Conservation (phyloP, 176 grass and related monocot species). For the Musa beccarii region DNA sequence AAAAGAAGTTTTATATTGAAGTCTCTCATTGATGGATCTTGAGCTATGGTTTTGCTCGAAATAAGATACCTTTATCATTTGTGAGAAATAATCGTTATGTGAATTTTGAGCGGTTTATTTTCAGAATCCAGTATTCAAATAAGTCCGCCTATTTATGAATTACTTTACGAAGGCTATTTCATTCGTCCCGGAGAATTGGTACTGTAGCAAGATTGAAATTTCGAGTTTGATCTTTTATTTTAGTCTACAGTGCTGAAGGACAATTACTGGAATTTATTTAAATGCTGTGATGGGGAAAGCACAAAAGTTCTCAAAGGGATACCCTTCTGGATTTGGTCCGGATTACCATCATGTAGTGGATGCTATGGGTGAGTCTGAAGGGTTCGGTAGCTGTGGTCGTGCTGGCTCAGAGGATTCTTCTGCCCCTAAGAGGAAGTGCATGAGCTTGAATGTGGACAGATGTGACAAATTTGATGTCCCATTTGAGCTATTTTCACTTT, state of each 20-base stretch:
- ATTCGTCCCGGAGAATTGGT: neutral
- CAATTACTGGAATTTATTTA: neutral
- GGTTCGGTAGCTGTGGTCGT: conserved; percentile 33
- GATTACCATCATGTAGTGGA: conserved; percentile 74
- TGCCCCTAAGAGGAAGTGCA: conserved; percentile 60
- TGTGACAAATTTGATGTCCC: conserved; percentile 39
- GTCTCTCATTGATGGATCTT: neutral
- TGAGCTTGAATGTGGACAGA: conserved; percentile 28
- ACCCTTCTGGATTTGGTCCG: conserved; percentile 62
- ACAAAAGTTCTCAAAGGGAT: conserved; percentile 77
- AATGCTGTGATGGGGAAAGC: conserved; percentile 83
- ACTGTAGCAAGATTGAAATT: neutral
- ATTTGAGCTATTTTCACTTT: conserved; percentile 37
- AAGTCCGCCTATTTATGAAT: neutral
- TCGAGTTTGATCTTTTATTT: neutral
- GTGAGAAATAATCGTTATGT: neutral
- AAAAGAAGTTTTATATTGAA: neutral
- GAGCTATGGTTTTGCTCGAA: neutral
- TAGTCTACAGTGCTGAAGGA: too few relatives aligned
- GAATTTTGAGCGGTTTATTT: neutral
- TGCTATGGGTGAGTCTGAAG: conserved; percentile 55
- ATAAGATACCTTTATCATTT: neutral
- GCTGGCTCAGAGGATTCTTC: conserved; percentile 69
- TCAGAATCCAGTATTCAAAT: neutral
- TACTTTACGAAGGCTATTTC: neutral